These are phyloP conservation scores for Pulveroboletus sp. DNA, from an alignment of 768 basidiomycete genomes.

Conservation along the genomic window DNA sequence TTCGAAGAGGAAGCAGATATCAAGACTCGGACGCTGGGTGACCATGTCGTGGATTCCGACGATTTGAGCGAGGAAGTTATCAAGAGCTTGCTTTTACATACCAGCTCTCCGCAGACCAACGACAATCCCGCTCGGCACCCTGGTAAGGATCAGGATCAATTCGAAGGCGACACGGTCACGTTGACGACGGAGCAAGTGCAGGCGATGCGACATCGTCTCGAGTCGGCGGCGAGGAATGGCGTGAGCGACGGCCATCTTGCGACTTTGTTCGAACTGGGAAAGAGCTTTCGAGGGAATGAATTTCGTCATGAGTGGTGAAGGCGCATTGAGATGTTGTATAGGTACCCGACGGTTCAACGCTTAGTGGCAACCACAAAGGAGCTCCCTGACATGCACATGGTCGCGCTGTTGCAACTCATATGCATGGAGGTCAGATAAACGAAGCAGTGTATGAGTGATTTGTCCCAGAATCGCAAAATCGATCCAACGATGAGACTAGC, in stretches of 20 bases:
- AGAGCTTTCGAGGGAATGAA: slow-evolving; percentile 16
- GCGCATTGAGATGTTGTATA: neutral
- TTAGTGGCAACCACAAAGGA: neutral
- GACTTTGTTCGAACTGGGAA: slow-evolving; percentile 20
- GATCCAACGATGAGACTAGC: no score
- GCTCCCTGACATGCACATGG: neutral
- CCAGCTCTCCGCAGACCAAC: neutral
- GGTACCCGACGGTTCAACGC: no score
- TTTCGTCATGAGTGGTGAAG: slow-evolving; percentile 28
- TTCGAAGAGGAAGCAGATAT: neutral
- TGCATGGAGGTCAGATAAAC: neutral
- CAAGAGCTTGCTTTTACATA: neutral
- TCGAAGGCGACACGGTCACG: slow-evolving; percentile 9
- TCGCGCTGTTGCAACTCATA: neutral
- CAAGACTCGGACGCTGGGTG: neutral
- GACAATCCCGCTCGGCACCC: neutral
- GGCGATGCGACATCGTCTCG: slow-evolving; percentile 10
- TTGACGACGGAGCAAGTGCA: slow-evolving; percentile 19
- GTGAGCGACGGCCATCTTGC: slow-evolving; percentile 10
- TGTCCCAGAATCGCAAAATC: neutral
- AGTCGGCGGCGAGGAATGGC: slow-evolving; percentile 1
- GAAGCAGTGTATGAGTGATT: neutral
- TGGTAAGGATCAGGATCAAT: neutral
- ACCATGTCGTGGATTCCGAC: neutral
- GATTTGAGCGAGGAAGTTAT: neutral